These are phyloP conservation scores for Nakazawaea peltata DNA, from an alignment of 805 yeast species.

Conservation along the genomic window DNA sequence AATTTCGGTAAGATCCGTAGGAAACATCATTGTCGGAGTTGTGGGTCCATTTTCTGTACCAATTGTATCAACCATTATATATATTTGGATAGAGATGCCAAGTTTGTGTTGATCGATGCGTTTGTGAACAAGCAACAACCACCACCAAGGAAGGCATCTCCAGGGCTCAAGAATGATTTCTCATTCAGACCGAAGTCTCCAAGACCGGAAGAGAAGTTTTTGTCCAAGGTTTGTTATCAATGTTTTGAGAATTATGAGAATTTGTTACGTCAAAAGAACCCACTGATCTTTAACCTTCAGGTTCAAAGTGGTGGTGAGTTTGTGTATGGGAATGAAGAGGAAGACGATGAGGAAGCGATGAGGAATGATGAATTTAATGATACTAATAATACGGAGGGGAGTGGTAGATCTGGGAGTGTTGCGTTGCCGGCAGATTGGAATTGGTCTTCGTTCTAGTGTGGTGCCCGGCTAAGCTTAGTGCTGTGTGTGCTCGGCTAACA, in stretches of 20 bases:
- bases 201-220: conserved; percentile 16
- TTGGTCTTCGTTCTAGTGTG: conserved; percentile 29
- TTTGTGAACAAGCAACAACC: conserved; percentile 10
- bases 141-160: conserved; percentile 5
- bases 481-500: too few relatives aligned
- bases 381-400: neutral
- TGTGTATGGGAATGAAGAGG: conserved; percentile 3
- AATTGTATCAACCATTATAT: conserved; percentile 27
- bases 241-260: conserved; percentile 27
- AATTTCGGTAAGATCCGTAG: conserved; percentile 59
- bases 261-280: conserved; percentile 14
- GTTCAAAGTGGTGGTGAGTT: conserved; percentile 1
- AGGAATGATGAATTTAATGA: neutral
- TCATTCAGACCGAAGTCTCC: too few relatives aligned
- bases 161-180: neutral
- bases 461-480: too few relatives aligned
- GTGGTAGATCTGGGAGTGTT: neutral
- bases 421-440: conserved; percentile 29
- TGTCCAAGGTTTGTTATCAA: conserved; percentile 25
- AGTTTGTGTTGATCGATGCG: conserved; percentile 23
- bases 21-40: conserved; percentile 31
- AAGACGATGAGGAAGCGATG: conserved; percentile 1
- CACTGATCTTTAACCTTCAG: conserved; percentile 3
- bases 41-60: conserved; percentile 33
- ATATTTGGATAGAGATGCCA: conserved; percentile 25